Percentiles rank a stretch among this genome's conserved stretches.
These are phyloP conservation scores for Populus euphratica DNA, from an alignment of 345 rosid genomes.

Conservation along the genomic window DNA sequence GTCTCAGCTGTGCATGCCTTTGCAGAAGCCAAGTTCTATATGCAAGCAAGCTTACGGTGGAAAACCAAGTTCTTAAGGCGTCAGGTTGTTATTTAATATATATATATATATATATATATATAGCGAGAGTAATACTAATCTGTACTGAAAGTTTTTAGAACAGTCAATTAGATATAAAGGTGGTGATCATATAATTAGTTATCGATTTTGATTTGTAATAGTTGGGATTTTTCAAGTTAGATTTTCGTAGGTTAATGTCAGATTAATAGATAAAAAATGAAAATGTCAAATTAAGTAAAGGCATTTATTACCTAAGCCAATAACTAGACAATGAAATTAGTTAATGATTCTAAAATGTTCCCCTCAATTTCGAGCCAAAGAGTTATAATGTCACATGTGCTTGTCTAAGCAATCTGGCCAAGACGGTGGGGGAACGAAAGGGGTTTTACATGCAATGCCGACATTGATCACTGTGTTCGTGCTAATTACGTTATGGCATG, in stretches of 20 bases:
- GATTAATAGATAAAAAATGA: too few species aligned
- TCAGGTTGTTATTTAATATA: not conserved
- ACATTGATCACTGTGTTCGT: not conserved
- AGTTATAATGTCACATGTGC: not conserved
- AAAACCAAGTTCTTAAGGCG: slow-evolving; percentile 47
- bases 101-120: not conserved
- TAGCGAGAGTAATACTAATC: not conserved
- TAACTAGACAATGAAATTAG: not conserved
- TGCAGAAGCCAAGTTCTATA: slow-evolving; percentile 64
- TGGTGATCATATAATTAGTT: not conserved
- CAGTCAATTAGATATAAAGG: not conserved
- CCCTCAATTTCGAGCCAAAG: slow-evolving; percentile 4
- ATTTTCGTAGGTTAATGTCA: not conserved
- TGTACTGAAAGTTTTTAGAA: not conserved
- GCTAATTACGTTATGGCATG: not conserved
- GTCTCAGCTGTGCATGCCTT: slow-evolving; percentile 66
- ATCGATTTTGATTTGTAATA: not conserved
- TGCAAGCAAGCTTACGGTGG: slow-evolving; percentile 84
- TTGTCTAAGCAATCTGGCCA: not conserved
- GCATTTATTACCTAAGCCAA: not conserved
- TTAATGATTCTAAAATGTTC: not conserved
- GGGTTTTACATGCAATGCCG: not conserved
- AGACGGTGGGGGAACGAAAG: not conserved
- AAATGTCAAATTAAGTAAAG: too few species aligned
- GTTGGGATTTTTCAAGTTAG: not conserved